Base-by-base conservation (phyloP, 371 early-diverging fungal species). In the Thermomucor indicae-seudaticae region DNA sequence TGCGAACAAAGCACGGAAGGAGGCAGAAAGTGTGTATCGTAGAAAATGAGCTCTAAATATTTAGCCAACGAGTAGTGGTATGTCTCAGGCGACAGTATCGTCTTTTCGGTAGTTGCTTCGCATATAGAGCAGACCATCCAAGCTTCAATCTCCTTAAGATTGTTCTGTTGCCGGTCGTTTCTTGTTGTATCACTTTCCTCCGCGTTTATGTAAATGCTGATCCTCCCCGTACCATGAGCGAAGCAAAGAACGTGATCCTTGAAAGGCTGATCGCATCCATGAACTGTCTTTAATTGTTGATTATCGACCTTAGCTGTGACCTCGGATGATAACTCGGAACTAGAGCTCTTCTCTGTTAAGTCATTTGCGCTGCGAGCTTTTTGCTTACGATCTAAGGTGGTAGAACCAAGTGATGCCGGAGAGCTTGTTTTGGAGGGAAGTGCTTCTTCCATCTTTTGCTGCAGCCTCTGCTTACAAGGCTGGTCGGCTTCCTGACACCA, bases 31-130 rank as follows among this genome's bases (percentile, higher is more conserved):
- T 65, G 60, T 2, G 58, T 58, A 45, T 69, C 61, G 45, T 86
- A 86, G 20, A 80, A 58, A 0, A 85, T 22, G 4, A 85, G 43
- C 43, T 86, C 87, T 35, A 86, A 54, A 28, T 78, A 86, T 51
- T 86, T 86, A 12, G 71, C 83, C 63, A 84, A 79, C 0, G 84
- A 83, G 35, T 72, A 80, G 7, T 64, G 51, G 52, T 64, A 67
- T 0, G 77, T 69, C 5, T 71, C 66, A 1, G 49, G 40, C 4
- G 75, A 78, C 43, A 83, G 54, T 0, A 51, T 34, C 6, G 57
- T 53, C 0, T 74, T 63, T 6, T 50, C 38, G 0, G 79, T 75
- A 10, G 52, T 48, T 11, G 57, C 47, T 16, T 70, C 62, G 48
- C 84, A 84, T 46, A 51, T 49, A 38, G 62, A 60, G 39, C 84